phyloP scores from a whole-genome alignment of 2,329 filamentous ascomycete species.

The Huntiella abstrusa region DNA sequence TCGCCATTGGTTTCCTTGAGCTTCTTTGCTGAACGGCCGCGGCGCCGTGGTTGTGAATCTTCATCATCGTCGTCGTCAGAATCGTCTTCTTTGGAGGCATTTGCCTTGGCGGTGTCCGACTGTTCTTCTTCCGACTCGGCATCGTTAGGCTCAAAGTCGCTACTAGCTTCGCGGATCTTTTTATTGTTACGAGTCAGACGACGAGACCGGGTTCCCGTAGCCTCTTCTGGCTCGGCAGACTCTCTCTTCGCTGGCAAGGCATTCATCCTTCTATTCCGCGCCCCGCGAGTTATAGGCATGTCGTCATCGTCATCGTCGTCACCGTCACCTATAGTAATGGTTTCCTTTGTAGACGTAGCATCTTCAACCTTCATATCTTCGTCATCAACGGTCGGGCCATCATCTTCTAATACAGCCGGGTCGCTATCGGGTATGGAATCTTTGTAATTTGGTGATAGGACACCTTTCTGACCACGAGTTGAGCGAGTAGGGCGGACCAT shows the following conservation, averaged over 20 bases:
- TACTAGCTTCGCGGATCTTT: constrained; percentile 34
- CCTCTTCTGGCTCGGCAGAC: constrained; percentile 3
- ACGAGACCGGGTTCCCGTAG: constrained; percentile 19
- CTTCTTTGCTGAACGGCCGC: constrained; percentile 22
- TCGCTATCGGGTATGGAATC: constrained; percentile 11
- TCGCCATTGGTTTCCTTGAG: constrained; percentile 28
- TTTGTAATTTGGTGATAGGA: constrained; percentile 18
- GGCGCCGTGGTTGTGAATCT: constrained; percentile 24
- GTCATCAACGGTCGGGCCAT: constrained; percentile 2
- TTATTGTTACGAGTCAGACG: constrained; percentile 30
- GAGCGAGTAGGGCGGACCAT: constrained; percentile 21
- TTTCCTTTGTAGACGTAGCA: not conserved
- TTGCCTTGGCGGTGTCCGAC: constrained; percentile 29
- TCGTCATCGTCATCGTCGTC: constrained; percentile 18
- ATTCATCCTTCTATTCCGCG: constrained; percentile 7
- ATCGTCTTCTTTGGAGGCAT: constrained; percentile 21
- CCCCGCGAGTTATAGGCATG: constrained; percentile 11
- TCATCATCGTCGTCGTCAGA: constrained; percentile 21
- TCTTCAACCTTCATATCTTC: constrained; percentile 13
- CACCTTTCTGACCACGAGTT: constrained; percentile 31
- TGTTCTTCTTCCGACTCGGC: constrained; percentile 40
- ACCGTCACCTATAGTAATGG: constrained; percentile 14
- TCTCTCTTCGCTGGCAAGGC: constrained; percentile 25
- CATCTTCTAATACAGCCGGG: constrained; percentile 11
- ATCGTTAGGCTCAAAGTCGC: constrained; percentile 38